Evolutionary conservation across 192 early-diverging fungal genomes (phyloP).

Genomic region (Coemansia sp.): DNA sequence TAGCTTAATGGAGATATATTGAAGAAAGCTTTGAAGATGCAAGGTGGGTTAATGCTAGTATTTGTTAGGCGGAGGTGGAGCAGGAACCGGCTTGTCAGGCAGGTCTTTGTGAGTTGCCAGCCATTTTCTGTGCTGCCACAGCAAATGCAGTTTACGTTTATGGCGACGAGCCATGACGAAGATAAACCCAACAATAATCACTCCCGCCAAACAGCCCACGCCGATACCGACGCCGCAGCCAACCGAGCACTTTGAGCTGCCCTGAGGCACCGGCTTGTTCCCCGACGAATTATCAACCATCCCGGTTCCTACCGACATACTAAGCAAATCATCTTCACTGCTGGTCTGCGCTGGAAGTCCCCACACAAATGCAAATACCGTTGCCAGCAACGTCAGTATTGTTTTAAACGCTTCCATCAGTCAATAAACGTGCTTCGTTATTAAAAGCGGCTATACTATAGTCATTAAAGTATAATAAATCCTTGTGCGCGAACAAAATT

Average conservation of each 20-base stretch:
- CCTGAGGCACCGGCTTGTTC: conserved; percentile 4
- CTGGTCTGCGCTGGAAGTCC: background rate
- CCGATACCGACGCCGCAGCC: conserved; percentile 50
- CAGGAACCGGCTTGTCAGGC: conserved; percentile 47
- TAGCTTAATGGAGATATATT: too few species aligned
- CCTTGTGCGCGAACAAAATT: too few species aligned
- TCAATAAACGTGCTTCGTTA: too few species aligned
- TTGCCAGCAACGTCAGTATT: conserved; percentile 2
- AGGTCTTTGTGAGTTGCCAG: conserved; percentile 40
- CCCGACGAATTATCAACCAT: conserved; percentile 1
- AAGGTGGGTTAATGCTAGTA: conserved; percentile 7
- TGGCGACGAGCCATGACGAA: conserved; percentile 45
- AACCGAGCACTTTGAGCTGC: conserved; percentile 30
- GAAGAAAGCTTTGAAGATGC: background rate
- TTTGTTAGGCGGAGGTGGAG: conserved; percentile 37
- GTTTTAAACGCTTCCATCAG: background rate
- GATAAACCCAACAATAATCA: conserved; percentile 28
- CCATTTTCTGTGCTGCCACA: conserved; percentile 39
- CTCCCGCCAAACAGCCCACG: conserved; percentile 35
- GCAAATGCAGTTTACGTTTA: conserved; percentile 32
- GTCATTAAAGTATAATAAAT: background rate
- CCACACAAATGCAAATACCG: background rate
- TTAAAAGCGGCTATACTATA: too few species aligned
- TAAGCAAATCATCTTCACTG: background rate
- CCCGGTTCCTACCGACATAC: conserved; percentile 1